Base-by-base conservation (phyloP, 371 early-diverging fungal genomes). In the Apophysomyces elegans region DNA sequence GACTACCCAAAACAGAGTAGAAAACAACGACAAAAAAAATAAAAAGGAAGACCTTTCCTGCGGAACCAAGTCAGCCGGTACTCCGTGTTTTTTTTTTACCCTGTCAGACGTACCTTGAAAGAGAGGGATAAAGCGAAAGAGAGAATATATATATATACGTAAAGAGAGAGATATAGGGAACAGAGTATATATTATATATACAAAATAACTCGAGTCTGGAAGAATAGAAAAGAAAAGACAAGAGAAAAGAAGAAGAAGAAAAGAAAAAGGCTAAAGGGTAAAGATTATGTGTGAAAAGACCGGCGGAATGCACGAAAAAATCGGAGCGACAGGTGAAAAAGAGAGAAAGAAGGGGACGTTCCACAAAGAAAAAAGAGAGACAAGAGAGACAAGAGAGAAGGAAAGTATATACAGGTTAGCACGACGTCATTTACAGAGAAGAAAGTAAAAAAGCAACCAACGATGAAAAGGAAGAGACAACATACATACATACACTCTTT, bases 301-400 rank as follows among this genome's bases (percentile, higher is more conserved):
- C 54, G 54, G 54, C 54, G 54, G 54, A 26, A 50, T 50, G 54
- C 54, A 50, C 54, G 54, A 50, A 50, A 50, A 50, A 50, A 26
- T 50, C 54, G 54, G 54, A 50, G 54, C 54, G 54, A 50, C 54
- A 50, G 16, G 21, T 21, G 21, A 50, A n/a, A 50, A 26, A 50
- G 54, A 47, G 47, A 21, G 46, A 45, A 45, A 21, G 21, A 21
- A 26, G 54, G 54, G 9, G 21, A 50, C 54, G 54, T 50, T 50
- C 21, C 54, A 50, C 54, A 50, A 50, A 50, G 21, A 50, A 21
- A 18, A 41, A 41, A 41, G 4, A 8, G 1, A 13, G 13, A 8
- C n/a, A 1, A 13, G 32, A 26, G 32, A 26, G 32, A 26, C 32
- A 26, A 26, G 32, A 26, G 32, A 26, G 26, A 26, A 26, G 2